Base-by-base conservation (phyloP, 164 flowering plant genomes). In the Vitis rupestris region DNA sequence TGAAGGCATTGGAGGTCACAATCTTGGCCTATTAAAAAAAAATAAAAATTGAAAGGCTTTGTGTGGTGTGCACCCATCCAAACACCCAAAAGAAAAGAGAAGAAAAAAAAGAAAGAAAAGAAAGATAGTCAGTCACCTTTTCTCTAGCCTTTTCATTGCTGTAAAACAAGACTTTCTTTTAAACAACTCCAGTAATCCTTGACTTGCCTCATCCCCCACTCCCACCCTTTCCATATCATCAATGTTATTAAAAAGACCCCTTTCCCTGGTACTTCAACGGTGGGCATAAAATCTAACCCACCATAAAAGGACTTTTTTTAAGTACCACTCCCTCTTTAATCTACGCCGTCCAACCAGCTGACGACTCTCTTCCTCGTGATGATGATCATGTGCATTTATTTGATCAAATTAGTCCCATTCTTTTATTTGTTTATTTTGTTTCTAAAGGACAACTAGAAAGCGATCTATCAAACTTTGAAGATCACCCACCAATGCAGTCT, bases 1-100 rank as follows among this genome's bases (percentile, higher is more conserved):
- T 86, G 85, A 82, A 82, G 74, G 44, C 74, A 63, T 70, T 67
- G 79, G 66, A 72, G 63, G 76, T 63, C 83, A 80, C 78, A 70
- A 79, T 77, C 74, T 68, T 68, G 54, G 67, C 61, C 82, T 61
- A 56, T 37, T 37, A 3, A 37, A 37, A 37, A 37, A 37, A 6
- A 37, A 3, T 1, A 37, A 37, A 37, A 37, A 23, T 23, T 23
- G 64, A 75, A 76, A 78, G 77, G 70, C 69, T 74, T 71, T 60
- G 2, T 44, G 15, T 74, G 75, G 5, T 44, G 15, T 76, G 76
- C 74, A 64, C 75, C 52, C 66, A 69, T 64, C 61, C 64, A 50
- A 52, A 53, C 59, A 70, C 47, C 12, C 7, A 49, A 57, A 50
- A 52, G 53, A 49, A 9, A 50, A 58, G 51, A 9, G 50, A 0